phyloP scores from a whole-genome alignment of 2,329 filamentous ascomycete species.

The Thielaviopsis ethacetica region DNA sequence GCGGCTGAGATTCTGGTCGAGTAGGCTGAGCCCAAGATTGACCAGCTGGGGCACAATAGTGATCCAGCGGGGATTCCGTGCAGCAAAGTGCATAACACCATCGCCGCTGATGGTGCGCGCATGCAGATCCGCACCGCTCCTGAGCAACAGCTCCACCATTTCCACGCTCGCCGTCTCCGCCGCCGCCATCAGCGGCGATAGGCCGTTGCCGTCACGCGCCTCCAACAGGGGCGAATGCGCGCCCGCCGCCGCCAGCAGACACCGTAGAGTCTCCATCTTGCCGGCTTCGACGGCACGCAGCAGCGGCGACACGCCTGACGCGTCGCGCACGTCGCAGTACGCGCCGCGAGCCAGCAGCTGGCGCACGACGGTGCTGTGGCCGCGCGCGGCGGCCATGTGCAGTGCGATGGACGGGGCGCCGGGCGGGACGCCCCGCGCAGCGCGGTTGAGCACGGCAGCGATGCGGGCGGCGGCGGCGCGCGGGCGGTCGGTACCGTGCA shows the following conservation, averaged over 20 bases:
- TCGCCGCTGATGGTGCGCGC: not conserved
- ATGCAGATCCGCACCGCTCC: not conserved
- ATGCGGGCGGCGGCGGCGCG: not conserved
- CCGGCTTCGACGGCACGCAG: not conserved
- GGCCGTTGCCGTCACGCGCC: too few species aligned
- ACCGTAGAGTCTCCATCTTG: not conserved
- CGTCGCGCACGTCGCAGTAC: not conserved
- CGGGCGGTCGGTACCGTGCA: too few species aligned
- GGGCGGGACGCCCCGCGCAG: not conserved
- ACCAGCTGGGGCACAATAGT: not conserved
- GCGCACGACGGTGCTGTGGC: not conserved
- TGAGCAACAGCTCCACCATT: not conserved
- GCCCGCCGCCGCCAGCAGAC: too few species aligned
- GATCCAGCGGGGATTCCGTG: not conserved
- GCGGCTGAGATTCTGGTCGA: not conserved
- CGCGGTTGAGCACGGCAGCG: not conserved
- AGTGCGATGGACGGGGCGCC: not conserved
- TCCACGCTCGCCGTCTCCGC: not conserved
- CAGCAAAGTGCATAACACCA: not conserved
- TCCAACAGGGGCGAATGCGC: too few species aligned
- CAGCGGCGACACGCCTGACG: not conserved
- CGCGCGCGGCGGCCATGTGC: slow-evolving; percentile 1
- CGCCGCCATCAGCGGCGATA: slow-evolving; percentile 1
- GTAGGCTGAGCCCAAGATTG: not conserved
- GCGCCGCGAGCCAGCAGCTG: slow-evolving; percentile 2